These are phyloP conservation scores for Fennellomyces sp. DNA, from an alignment of 371 early-diverging fungal genomes.

Conservation along the genomic window DNA sequence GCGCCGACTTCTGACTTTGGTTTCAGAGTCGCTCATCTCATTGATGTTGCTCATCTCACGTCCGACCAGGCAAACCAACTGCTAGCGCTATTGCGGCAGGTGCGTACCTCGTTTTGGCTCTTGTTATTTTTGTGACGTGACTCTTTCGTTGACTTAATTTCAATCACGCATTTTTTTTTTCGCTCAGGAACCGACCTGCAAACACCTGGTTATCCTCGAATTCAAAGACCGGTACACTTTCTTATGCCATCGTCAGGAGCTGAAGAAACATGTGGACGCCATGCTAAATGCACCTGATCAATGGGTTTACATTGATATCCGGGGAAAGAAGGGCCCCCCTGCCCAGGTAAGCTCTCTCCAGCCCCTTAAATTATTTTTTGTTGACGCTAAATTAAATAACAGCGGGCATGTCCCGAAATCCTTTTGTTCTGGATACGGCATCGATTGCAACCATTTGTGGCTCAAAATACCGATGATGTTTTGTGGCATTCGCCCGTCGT, in stretches of 20 bases:
- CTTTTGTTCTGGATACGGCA: constrained; percentile 23
- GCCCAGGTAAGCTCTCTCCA: constrained; percentile 11
- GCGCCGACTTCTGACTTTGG: constrained; percentile 10
- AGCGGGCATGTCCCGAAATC: constrained; percentile 18
- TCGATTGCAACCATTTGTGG: constrained; percentile 20
- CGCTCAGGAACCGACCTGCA: constrained; percentile 14
- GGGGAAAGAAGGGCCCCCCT: constrained; percentile 18
- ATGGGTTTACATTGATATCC: constrained; percentile 18
- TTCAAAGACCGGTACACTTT: constrained; percentile 49
- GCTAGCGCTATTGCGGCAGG: constrained; percentile 16
- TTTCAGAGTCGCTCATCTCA: constrained; percentile 24
- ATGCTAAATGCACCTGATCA: constrained; percentile 11
- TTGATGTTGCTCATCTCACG: constrained; percentile 27
- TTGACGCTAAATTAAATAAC: not conserved
- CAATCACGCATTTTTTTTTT: not conserved
- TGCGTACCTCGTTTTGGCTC: not conserved
- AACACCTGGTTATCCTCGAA: constrained; percentile 30
- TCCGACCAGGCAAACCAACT: constrained; percentile 10
- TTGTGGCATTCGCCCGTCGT: constrained; percentile 11
- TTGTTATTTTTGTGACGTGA: not conserved
- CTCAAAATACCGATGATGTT: not conserved
- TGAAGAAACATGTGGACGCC: constrained; percentile 24
- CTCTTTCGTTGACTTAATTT: not conserved
- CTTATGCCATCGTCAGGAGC: constrained; percentile 28
- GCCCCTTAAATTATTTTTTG: not conserved